phyloP scores from a whole-genome alignment of 208 protist genomes.

The Acanthamoeba royreba region DNA sequence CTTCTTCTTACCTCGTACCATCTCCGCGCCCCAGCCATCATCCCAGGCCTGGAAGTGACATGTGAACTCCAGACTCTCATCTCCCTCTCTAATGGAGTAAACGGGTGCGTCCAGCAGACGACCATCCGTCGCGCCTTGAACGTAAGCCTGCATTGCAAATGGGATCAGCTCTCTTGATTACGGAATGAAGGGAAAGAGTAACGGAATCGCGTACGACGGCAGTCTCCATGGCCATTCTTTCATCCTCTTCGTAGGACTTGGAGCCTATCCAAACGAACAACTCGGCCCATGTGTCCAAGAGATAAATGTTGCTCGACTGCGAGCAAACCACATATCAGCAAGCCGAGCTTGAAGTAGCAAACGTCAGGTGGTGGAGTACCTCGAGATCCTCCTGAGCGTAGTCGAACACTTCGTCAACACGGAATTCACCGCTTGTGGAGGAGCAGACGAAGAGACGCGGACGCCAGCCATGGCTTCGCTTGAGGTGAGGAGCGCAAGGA shows the following conservation, averaged over 20 bases:
- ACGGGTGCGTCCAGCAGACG: neutral
- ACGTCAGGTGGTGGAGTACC: neutral
- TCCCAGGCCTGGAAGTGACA: slow-evolving; percentile 50
- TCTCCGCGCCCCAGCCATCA: neutral
- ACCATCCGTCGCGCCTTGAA: slow-evolving; percentile 14
- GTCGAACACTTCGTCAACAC: slow-evolving; percentile 56
- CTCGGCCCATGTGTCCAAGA: slow-evolving; percentile 46
- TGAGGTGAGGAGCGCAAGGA: neutral
- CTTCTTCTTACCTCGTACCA: neutral
- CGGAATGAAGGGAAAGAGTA: neutral
- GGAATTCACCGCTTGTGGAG: slow-evolving; percentile 42
- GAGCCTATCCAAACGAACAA: slow-evolving; percentile 65
- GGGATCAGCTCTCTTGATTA: neutral
- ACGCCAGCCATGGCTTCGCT: neutral
- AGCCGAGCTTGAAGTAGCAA: neutral
- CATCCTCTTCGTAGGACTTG: slow-evolving; percentile 46
- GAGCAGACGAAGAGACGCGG: slow-evolving; percentile 62
- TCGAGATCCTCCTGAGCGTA: slow-evolving; percentile 65
- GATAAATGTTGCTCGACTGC: slow-evolving; percentile 48
- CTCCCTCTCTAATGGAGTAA: neutral
- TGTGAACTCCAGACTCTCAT: slow-evolving; percentile 29
- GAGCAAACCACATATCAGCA: neutral
- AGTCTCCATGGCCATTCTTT: slow-evolving; percentile 49
- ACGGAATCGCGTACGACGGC: neutral
- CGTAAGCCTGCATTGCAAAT: neutral